phyloP scores from a whole-genome alignment of 1,284 basidiomycete genomes.

The Hortiboletus rubellus region DNA sequence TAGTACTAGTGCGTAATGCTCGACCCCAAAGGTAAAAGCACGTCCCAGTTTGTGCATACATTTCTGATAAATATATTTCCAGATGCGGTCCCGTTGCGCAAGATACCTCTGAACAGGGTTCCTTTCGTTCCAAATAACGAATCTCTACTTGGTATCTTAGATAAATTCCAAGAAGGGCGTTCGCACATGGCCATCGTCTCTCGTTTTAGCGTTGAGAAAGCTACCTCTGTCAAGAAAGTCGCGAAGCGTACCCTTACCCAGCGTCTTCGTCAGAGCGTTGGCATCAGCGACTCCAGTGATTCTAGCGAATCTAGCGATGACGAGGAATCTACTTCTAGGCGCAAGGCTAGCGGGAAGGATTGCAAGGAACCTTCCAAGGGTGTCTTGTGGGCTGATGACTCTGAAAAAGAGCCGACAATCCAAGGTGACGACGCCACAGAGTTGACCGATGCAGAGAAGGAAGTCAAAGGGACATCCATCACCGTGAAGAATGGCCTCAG shows the following conservation, averaged over 20 bases:
- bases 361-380: constrained; percentile 28
- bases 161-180: constrained; percentile 88
- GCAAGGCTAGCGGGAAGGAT: constrained; percentile 11
- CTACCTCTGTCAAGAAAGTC: constrained; percentile 38
- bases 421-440: constrained; percentile 33
- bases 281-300: constrained; percentile 60
- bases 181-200: constrained; percentile 92
- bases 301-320: constrained; percentile 46
- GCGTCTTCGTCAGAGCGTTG: constrained; percentile 61
- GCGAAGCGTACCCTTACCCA: constrained; percentile 68
- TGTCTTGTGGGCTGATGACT: constrained; percentile 28
- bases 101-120: constrained; percentile 81
- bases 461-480: constrained; percentile 18
- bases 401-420: constrained; percentile 38
- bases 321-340: constrained; percentile 37
- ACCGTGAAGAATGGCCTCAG: constrained; percentile 19
- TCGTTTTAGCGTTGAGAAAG: constrained; percentile 58
- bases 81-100: constrained; percentile 78
- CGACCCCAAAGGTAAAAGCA: constrained; percentile 74
- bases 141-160: constrained; percentile 82
- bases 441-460: constrained; percentile 28
- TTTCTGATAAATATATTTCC: constrained; percentile 2
- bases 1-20: constrained; percentile 70
- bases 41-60: not conserved
- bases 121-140: constrained; percentile 86